Evolutionary conservation across 768 basidiomycete genomes (phyloP), one percentile per base, ranked within the genome.

Genomic region (Nevesoporus exiguus): DNA sequence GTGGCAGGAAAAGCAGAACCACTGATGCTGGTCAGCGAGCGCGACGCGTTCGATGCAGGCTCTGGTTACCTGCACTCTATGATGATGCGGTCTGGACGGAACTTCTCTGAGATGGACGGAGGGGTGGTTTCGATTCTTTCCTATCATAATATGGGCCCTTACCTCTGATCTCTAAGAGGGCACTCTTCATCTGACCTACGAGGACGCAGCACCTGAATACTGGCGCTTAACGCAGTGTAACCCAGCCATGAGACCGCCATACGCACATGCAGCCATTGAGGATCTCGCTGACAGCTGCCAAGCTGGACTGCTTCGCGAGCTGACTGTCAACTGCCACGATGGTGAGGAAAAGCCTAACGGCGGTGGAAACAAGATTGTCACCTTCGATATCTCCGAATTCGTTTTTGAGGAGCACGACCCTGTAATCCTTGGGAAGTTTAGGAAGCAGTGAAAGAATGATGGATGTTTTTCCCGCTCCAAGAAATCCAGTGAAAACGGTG

Each of bases 1-100:
- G 94, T 96, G 3, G 95, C 95, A 9, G 95, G 95, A 65, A 97
- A 97, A 0, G 95, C 95, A 8, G 93, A 95, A 11, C 95, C 95
- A 33, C 91, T 93, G 48, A 22, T 36, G 27, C n/a, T 5, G 44
- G 43, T 56, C 51, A 60, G 42, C 49, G 15, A 46, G 22, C 24
- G 49, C 9, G 27, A 44, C 29, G 11, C 39, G 6, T 44, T 8
- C 8, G 31, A 42, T 39, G 21, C 14, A 40, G 36, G 1, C 9
- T 30, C 37, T 25, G 25, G 84, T 51, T 66, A 93, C 92, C 93
- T 95, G 78, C 90, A 91, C 73, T 98, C 95, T 55, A 98, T 92
- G 61, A 98, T 86, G 63, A 98, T 94, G 34, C 95, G 79, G 71
- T 98, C 93, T 3, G 94, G 93, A 19, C 77, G 73, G 71, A 80